Evolutionary conservation across 352 stramenopile species (phyloP), one percentile per base, ranked within the genome.

Genomic region (Globisporangium parvum): DNA sequence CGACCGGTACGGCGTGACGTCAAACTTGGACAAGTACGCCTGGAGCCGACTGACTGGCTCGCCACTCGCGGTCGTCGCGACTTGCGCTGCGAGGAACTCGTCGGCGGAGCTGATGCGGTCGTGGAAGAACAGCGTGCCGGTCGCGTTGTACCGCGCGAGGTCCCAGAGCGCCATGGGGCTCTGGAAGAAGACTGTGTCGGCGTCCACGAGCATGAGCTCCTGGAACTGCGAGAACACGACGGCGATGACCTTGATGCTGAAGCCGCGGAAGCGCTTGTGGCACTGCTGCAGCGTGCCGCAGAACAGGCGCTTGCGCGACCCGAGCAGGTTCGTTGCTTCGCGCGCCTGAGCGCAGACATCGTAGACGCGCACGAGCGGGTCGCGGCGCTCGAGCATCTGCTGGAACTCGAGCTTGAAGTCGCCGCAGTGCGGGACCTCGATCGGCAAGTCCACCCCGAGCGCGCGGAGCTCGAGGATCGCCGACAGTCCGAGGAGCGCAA

Each of bases 151-250:
- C 46, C 82, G 80, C 44, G 65, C 55, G 6, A 75, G 65, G 0
- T 84, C 67, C 73, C 75, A 90, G 10, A 91, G 57, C 44, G 35
- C 20, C 67, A 69, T 73, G 2, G 77, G 83, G 47, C 62, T 77
- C 44, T 85, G 69, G 48, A 93, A 75, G 52, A 89, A 75, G 39
- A 89, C 53, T 11, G 71, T 71, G 57, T 93, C 82, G 33, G 80
- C 80, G 67, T 93, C 82, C 26, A 91, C 51, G 23, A 91, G 57
- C 82, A 91, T 88, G 37, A 91, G 57, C 47, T 93, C 72, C 39
- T 77, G 57, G 44, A 93, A 90, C 8, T 60, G 67, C 14, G 82
- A 91, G 53, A 84, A 78, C 8, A 90, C 24, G 2, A 91, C 52
- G 15, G 69, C 60, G 39, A 91, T 47, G 47, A 88, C 53, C 71